These are phyloP conservation scores for Coniochaeta sp. DNA, from an alignment of 2,329 filamentous ascomycete genomes.

Conservation along the genomic window DNA sequence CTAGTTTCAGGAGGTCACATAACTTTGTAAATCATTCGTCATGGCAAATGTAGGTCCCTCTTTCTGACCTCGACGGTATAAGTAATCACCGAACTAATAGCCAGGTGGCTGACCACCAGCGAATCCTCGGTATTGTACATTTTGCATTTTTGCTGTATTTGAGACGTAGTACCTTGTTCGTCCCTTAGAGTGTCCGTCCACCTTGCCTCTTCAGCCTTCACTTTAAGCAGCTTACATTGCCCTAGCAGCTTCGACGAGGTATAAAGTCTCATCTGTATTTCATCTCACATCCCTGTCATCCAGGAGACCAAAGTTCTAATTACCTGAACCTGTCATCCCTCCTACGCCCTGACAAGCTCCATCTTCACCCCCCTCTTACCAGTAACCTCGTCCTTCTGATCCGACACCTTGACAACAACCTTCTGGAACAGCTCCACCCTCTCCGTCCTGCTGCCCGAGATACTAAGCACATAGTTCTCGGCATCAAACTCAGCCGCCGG, in stretches of 20 bases:
- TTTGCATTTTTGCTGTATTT: not conserved
- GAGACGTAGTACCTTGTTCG: too few relatives aligned
- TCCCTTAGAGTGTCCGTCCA: too few relatives aligned
- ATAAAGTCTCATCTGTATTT: too few relatives aligned
- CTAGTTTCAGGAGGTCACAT: too few relatives aligned
- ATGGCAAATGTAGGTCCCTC: too few relatives aligned
- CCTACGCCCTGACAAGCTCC: constrained; percentile 41
- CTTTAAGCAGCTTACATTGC: too few relatives aligned
- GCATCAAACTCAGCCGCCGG: constrained; percentile 78
- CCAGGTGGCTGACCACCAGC: not conserved
- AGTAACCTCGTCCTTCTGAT: constrained; percentile 90
- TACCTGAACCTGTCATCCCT: not conserved
- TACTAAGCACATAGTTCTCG: constrained; percentile 71
- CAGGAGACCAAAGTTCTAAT: too few relatives aligned
- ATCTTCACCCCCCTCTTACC: constrained; percentile 89
- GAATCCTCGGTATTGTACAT: constrained; percentile 2
- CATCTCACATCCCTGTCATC: too few relatives aligned
- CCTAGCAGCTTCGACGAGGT: too few relatives aligned
- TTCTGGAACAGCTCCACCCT: constrained; percentile 84
- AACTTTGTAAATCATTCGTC: too few relatives aligned
- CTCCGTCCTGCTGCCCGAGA: constrained; percentile 45
- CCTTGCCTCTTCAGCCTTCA: too few relatives aligned
- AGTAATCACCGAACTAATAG: not conserved
- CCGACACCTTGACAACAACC: constrained; percentile 79
- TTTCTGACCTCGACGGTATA: too few relatives aligned